Conservation (phyloP, 352 stramenopile genomes). For the Pythium angustatum region DNA sequence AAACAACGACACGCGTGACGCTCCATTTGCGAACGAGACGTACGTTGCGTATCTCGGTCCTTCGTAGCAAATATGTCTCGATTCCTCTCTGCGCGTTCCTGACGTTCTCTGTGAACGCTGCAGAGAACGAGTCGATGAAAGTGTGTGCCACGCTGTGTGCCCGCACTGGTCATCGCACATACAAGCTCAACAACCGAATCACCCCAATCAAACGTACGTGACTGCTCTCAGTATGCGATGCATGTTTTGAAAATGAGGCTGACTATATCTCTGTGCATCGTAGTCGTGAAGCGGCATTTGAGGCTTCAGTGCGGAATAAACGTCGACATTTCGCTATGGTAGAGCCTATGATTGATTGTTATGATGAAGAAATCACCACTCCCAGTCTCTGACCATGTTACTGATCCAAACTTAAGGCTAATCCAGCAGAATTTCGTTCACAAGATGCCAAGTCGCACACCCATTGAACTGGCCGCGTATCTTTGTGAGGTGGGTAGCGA, state of each 20-base stretch:
- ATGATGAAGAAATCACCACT: too few species aligned
- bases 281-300: slow-evolving; percentile 47
- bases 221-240: neutral
- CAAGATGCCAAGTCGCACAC: slow-evolving; percentile 33
- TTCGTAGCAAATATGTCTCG: neutral
- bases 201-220: slow-evolving; percentile 40
- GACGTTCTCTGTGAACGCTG: neutral
- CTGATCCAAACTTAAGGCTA: too few species aligned
- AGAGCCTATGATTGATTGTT: too few species aligned
- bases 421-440: slow-evolving; percentile 51
- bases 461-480: slow-evolving; percentile 36
- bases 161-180: slow-evolving; percentile 33
- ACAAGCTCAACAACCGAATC: slow-evolving; percentile 41
- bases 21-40: slow-evolving; percentile 30
- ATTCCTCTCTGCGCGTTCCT: neutral
- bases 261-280: neutral
- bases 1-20: slow-evolving; percentile 32
- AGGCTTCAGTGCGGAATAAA: slow-evolving; percentile 41
- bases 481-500: slow-evolving; percentile 38
- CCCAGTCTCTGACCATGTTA: too few species aligned
- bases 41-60: slow-evolving; percentile 7
- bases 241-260: neutral
- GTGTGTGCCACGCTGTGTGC: slow-evolving; percentile 34
- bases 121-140: slow-evolving; percentile 33
- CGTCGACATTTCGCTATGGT: slow-evolving; percentile 46